These are phyloP conservation scores for Aspergillus luchuensis DNA, from an alignment of 2,329 filamentous ascomycete species.

Conservation along the genomic window DNA sequence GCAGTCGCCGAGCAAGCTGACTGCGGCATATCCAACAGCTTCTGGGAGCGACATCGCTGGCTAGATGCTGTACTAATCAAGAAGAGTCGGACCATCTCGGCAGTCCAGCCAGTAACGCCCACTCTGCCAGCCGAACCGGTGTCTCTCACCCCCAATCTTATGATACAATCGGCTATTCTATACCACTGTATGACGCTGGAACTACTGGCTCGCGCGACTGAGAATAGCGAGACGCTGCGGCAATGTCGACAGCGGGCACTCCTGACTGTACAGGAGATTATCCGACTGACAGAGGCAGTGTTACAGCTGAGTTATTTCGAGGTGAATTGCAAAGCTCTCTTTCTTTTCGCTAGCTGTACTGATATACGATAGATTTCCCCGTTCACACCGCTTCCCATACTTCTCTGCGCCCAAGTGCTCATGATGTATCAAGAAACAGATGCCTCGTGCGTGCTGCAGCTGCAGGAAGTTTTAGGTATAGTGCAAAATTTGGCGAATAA, in stretches of 20 bases:
- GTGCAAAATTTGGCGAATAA: not conserved
- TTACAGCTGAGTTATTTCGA: constrained; percentile 16
- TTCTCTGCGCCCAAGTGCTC: constrained; percentile 1
- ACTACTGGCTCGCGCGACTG: not conserved
- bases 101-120: not conserved
- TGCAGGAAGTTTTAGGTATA: not conserved
- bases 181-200: not conserved
- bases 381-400: constrained; percentile 6
- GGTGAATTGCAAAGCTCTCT: not conserved
- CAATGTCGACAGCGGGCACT: constrained; percentile 6
- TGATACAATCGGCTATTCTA: constrained; percentile 1
- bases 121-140: not conserved
- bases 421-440: not conserved
- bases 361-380: constrained; percentile 6
- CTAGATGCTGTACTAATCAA: not conserved
- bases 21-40: not conserved
- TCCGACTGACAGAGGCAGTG: constrained; percentile 13
- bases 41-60: not conserved
- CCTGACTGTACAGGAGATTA: constrained; percentile 19
- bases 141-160: not conserved
- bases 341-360: not conserved
- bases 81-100: not conserved
- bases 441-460: not conserved
- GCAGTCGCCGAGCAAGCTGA: not conserved
- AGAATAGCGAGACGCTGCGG: not conserved